A percentile compares a stretch with the other conserved stretches of the same genome.
Conservation (phyloP, 78 protist genomes). For the Dictyostelium purpureum region DNA sequence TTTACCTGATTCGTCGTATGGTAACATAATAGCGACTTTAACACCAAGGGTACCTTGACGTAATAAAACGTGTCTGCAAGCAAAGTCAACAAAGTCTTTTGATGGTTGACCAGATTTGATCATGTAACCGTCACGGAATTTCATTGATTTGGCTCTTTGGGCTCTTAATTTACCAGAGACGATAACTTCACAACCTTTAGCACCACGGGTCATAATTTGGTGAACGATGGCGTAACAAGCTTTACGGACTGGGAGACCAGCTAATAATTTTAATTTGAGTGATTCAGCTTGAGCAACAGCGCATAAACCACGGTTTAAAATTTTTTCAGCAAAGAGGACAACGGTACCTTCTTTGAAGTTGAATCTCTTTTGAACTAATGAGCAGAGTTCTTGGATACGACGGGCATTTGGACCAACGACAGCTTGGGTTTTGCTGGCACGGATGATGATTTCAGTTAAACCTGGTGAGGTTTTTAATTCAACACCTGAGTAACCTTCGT, state of each 20-base stretch:
- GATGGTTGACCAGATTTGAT: constrained; percentile 97
- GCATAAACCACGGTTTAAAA: constrained; percentile 98
- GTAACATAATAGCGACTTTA: constrained; percentile 98
- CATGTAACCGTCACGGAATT: constrained; percentile 99
- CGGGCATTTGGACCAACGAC: constrained; percentile 97
- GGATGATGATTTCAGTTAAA: constrained; percentile 99
- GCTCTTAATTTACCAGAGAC: constrained; percentile 99
- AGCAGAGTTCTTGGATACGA: constrained; percentile 98
- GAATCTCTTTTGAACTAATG: constrained; percentile 99
- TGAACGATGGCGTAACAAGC: constrained; percentile 99
- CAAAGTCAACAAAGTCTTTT: constrained; percentile 92
- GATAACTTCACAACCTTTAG: constrained; percentile 98
- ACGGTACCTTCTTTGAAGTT: constrained; percentile 94
- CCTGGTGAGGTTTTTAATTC: constrained; percentile 92
- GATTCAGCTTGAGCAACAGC: constrained; percentile 99
- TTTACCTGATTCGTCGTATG: constrained; percentile 94
- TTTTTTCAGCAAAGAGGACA: constrained; percentile 97
- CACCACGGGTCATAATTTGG: constrained; percentile 98
- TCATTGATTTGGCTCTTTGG: constrained; percentile 99
- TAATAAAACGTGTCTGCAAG: constrained; percentile 95
- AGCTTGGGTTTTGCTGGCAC: constrained; percentile 97
- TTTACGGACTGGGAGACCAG: constrained; percentile 97
- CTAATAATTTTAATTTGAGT: constrained; percentile 96
- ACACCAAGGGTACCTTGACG: constrained; percentile 99
- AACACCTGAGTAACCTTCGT: constrained; percentile 98